A percentile compares a stretch with the other conserved stretches of the same genome.
Conservation (phyloP, 305 asterid genomes). For the Fraxinus dipetala region DNA sequence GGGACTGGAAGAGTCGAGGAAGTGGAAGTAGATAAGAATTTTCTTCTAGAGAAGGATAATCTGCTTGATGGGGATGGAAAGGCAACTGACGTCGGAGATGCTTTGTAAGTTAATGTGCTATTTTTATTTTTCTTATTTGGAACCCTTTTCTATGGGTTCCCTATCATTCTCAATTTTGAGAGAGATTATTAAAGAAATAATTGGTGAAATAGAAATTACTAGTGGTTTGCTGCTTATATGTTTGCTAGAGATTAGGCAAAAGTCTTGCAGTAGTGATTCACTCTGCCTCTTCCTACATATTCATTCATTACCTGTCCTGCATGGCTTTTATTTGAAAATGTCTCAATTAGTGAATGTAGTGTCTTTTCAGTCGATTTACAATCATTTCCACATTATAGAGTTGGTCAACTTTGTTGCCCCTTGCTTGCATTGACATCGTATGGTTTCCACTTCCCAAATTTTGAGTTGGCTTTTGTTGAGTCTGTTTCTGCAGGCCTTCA, state of each 20-base stretch:
- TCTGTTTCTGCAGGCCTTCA: constrained; percentile 41
- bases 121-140: not conserved
- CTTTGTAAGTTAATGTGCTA: constrained; percentile 34
- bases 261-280: not conserved
- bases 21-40: constrained; percentile 31
- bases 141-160: not conserved
- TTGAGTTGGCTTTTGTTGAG: not conserved
- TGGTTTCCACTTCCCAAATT: not conserved
- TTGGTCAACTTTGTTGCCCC: not conserved
- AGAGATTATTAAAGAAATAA: not conserved
- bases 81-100: constrained; percentile 27
- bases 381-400: not conserved
- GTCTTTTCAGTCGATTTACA: not conserved
- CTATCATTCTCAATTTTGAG: not conserved
- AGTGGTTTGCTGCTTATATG: not conserved
- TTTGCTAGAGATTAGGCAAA: not conserved
- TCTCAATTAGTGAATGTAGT: not conserved
- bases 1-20: constrained; percentile 26
- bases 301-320: not conserved
- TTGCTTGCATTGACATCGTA: constrained; percentile 5
- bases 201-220: not conserved
- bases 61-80: constrained; percentile 31
- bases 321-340: not conserved
- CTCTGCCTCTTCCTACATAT: not conserved
- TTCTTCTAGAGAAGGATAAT: constrained; percentile 40